These are phyloP conservation scores for Fusarium redolens DNA, from an alignment of 2,329 filamentous ascomycete species.

Conservation along the genomic window DNA sequence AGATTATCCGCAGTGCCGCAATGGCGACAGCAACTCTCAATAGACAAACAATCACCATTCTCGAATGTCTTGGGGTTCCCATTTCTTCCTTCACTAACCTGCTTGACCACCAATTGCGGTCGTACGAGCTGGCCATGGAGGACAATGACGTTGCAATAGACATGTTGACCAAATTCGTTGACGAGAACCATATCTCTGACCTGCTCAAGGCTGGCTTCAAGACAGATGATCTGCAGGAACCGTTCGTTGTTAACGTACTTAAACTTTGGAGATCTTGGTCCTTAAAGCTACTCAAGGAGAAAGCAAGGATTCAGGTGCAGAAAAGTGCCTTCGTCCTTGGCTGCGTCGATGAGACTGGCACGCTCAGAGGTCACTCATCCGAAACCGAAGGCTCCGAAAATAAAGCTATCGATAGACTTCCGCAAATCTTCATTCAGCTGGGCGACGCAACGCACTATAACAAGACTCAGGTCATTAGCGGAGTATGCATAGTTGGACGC, in stretches of 20 bases:
- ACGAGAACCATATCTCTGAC: slow-evolving; percentile 85
- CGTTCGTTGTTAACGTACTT: slow-evolving; percentile 83
- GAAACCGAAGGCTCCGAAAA: slow-evolving; percentile 53
- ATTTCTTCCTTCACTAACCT: slow-evolving; percentile 74
- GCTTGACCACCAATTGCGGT: slow-evolving; percentile 73
- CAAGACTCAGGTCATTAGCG: slow-evolving; percentile 74
- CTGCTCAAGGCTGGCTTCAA: slow-evolving; percentile 88
- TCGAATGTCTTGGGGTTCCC: slow-evolving; percentile 80
- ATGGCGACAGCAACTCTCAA: slow-evolving; percentile 86
- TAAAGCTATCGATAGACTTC: slow-evolving; percentile 66
- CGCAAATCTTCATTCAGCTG: slow-evolving; percentile 91
- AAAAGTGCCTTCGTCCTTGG: slow-evolving; percentile 89
- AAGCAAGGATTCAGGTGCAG: slow-evolving; percentile 84
- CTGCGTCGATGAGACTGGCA: slow-evolving; percentile 85
- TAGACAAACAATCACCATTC: slow-evolving; percentile 87
- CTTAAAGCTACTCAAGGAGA: slow-evolving; percentile 90
- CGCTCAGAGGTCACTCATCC: slow-evolving; percentile 77
- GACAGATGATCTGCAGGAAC: slow-evolving; percentile 69
- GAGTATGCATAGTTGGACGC: slow-evolving; percentile 84
- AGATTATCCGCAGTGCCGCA: slow-evolving; percentile 85
- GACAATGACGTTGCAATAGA: slow-evolving; percentile 72
- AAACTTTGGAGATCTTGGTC: slow-evolving; percentile 90
- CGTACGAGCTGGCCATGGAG: slow-evolving; percentile 76
- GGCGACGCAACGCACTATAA: slow-evolving; percentile 65
- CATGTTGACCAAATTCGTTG: slow-evolving; percentile 79